Base-by-base conservation (phyloP, 2,329 filamentous ascomycete genomes). In the Aspergillus amoenus region DNA sequence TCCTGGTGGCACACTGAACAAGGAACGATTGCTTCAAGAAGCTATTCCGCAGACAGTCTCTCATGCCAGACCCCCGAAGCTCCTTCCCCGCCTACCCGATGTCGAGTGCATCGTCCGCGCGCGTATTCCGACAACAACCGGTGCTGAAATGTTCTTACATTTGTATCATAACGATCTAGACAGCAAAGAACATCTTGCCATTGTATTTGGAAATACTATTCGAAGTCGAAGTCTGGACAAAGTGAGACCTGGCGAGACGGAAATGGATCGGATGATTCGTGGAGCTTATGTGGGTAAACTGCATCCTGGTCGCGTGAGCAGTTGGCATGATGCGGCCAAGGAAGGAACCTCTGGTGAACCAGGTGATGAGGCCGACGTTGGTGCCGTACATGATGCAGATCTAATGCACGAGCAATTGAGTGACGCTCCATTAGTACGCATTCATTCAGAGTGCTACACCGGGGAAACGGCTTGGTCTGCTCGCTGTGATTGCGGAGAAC, bases 391-490 rank as follows among this genome's bases (percentile, higher is more conserved):
- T 56, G 48, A 54, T 9, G 48, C 56, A 22, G 39, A 56, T n/a
- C 56, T 67, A n/a, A 51, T 70, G 22, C 47, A 59, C 6, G 63
- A 47, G 39, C 61, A 45, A 48, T 56, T 57, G 27, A 53, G 63
- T 18, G 67, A 74, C 56, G 70, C 88, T 1, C 91, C 94, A 0
- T 80, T 99, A 40, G 93, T 99, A 46, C 85, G 94, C 56, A 99
- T 99, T 70, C 94, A 99, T 74, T 96, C 91, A 3, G 94, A 99
- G 76, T 99, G 94, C 78, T 99, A 99, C 75, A 99, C 94, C 0
- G 94, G 94, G 58, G 94, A 99, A 80, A 99, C 94, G 1, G 94
- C 95, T 1, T 97, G 94, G 94, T 97, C 93, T 7, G 93, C 94
- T 37, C 87, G 94, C 27, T 99, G 94, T 78, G 94, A 99, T 77